Evolutionary conservation across 2,329 filamentous ascomycete species (phyloP).

Genomic region (Sclerotinia glacialis): DNA sequence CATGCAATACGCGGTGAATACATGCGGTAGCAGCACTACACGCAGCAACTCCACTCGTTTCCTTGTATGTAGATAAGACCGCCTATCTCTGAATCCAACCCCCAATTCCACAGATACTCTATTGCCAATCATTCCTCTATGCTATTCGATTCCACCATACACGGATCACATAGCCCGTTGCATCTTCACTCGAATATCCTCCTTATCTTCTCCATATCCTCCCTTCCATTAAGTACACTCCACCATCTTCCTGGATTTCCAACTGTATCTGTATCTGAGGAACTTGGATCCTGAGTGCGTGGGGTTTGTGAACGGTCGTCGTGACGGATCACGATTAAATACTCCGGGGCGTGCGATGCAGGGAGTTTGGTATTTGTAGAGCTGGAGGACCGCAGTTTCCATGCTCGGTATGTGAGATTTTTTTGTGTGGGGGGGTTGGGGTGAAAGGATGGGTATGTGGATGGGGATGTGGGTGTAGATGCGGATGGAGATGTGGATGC

Average conservation of each 20-base stretch:
- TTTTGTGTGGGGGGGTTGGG: neutral
- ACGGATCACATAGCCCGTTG: too few relatives aligned
- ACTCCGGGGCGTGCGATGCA: neutral
- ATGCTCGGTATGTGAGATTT: neutral
- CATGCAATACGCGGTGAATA: neutral
- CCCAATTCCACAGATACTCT: neutral
- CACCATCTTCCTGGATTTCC: neutral
- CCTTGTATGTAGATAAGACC: neutral
- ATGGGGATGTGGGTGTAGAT: neutral
- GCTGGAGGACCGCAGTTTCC: neutral
- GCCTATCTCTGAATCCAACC: neutral
- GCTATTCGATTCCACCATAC: too few relatives aligned
- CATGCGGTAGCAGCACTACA: neutral
- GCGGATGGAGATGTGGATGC: neutral
- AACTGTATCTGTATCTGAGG: neutral
- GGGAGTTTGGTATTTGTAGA: neutral
- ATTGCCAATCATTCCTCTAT: too few relatives aligned
- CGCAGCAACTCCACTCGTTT: neutral
- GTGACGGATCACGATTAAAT: neutral
- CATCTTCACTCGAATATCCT: neutral
- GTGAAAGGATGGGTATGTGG: too few relatives aligned
- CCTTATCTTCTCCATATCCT: neutral
- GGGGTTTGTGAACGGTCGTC: neutral
- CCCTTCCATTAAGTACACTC: neutral
- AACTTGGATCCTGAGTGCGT: too few relatives aligned